Percentiles rank a stretch among this genome's conserved stretches.
Conservation (phyloP, 2,329 filamentous ascomycete genomes). For the Botrytis deweyae region DNA sequence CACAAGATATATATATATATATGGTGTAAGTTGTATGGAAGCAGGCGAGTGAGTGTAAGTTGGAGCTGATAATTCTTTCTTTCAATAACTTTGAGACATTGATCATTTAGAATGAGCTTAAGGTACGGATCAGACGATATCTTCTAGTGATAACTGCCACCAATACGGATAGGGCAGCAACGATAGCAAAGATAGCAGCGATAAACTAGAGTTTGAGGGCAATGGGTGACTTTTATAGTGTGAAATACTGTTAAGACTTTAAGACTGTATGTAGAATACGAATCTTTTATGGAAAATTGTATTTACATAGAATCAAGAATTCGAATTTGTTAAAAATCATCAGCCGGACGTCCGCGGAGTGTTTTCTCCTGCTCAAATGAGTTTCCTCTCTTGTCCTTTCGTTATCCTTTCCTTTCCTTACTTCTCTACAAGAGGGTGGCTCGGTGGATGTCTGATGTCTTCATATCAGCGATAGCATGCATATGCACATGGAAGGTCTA, state of each 20-base stretch:
- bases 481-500: constrained; percentile 10
- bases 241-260: too few relatives aligned
- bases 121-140: neutral
- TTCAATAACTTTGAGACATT: neutral
- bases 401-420: neutral
- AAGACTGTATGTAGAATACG: neutral
- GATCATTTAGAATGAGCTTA: neutral
- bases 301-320: neutral
- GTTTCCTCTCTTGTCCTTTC: neutral
- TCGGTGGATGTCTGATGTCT: neutral
- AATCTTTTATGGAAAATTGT: neutral
- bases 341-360: neutral
- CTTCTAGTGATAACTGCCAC: neutral
- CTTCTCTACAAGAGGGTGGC: neutral
- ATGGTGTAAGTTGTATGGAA: neutral
- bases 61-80: neutral
- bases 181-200: neutral
- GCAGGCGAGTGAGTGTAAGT: neutral
- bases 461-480: neutral
- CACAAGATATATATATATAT: neutral
- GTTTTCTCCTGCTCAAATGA: neutral
- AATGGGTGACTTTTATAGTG: neutral
- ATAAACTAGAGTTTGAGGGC: neutral
- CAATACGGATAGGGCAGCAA: neutral
- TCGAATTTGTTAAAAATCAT: neutral